A percentile compares a stretch with the other conserved stretches of the same genome.
Evolutionary conservation across 108 stramenopile genomes (phyloP).

Genomic region (Skeletonema menzelii): DNA sequence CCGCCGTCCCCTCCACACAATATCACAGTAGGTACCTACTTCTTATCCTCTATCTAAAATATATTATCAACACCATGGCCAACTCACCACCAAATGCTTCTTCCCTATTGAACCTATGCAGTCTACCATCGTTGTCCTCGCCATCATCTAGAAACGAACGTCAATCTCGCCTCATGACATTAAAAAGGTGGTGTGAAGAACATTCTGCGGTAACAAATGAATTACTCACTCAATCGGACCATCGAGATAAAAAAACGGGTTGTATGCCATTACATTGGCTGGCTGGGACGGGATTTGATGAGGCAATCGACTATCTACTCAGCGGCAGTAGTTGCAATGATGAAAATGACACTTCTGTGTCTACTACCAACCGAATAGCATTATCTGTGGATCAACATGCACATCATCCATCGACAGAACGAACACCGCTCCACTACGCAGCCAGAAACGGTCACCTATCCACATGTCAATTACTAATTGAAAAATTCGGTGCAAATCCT

Average conservation of each 20-base stretch:
- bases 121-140: not conserved
- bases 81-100: constrained; percentile 14
- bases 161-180: constrained; percentile 15
- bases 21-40: too few species aligned
- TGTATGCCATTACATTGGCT: constrained; percentile 82
- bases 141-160: constrained; percentile 1
- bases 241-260: constrained; percentile 50
- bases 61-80: too few species aligned
- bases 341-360: not conserved
- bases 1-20: too few species aligned
- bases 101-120: constrained; percentile 23
- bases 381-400: constrained; percentile 43
- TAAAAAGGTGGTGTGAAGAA: constrained; percentile 23
- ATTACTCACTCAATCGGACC: constrained; percentile 5
- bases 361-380: too few species aligned
- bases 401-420: constrained; percentile 40
- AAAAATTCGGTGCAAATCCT: constrained; percentile 46
- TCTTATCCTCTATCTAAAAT: too few species aligned
- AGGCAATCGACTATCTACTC: constrained; percentile 33
- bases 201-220: constrained; percentile 11
- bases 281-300: constrained; percentile 60
- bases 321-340: not conserved
- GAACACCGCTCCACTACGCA: constrained; percentile 84
- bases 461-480: constrained; percentile 50
- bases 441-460: constrained; percentile 74